Evolutionary conservation across 2,329 filamentous ascomycete genomes (phyloP), one percentile per base, ranked within the genome.

Genomic region (Onygenales sp.): DNA sequence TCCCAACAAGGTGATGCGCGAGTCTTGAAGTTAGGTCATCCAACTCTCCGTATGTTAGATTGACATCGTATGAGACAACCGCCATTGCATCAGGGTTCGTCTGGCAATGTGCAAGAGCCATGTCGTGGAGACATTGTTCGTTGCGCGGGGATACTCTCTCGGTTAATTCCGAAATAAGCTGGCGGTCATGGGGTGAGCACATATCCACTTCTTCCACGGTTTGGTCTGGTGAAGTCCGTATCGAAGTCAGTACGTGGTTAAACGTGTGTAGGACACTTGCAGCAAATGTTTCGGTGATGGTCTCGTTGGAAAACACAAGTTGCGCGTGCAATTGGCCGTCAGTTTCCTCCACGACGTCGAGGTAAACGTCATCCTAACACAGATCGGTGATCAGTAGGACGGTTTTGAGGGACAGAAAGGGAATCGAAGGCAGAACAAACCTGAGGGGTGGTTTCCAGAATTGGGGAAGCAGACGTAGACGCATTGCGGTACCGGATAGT

Each of bases 21-120:
- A 49, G 47, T 33, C 47, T 49, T n/a, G 47, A 49, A 2, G 47
- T 49, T 17, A 49, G n/a, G 32, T 49, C 47, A 13, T 49, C 47
- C 5, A 52, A 17, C 42, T 52, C 50, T 38, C 50, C 43, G 11
- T 52, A 52, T 13, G 42, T 52, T 33, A 52, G 36, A 38, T 52
- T 33, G 11, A 33, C 50, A 46, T 52, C 50, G 41, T 42, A 52
- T 11, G 50, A 52, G 32, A 45, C 50, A 35, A 52, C 50, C 3
- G 50, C 50, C 35, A 39, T 36, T 38, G 50, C 50, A 42, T 46
- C 42, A 27, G 50, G 50, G 21, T 41, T 49, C 1, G 35, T 49
- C 35, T 27, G 47, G 36, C 35, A 31, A 11, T 33, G n/a, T 9
- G 39, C 47, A 10, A 49, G 47, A 41, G 36, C 35, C 47, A 49